phyloP scores from a whole-genome alignment of 2,329 filamentous ascomycete genomes.

The Rhynchosporium agropyri region DNA sequence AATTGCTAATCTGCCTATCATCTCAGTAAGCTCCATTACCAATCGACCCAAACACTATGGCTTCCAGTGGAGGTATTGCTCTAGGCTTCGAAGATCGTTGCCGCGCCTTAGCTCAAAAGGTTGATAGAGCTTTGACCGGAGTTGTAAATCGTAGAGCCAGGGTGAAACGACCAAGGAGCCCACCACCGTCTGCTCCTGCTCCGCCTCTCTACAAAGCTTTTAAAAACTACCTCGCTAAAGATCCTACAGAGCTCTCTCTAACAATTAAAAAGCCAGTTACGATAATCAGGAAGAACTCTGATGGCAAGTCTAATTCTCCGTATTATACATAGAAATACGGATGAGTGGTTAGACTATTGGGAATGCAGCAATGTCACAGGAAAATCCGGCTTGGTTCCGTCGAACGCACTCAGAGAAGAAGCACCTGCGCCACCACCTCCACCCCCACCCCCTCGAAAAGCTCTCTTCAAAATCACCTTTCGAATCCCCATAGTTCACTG shows the following conservation, averaged over 20 bases:
- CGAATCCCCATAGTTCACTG: not conserved
- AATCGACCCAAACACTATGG: not conserved
- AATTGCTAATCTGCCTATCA: no score
- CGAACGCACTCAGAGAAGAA: constrained; percentile 3
- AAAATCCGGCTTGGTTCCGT: not conserved
- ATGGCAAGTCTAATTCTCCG: not conserved
- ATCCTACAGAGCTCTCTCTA: not conserved
- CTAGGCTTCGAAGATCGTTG: constrained; percentile 1
- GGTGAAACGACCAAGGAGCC: not conserved
- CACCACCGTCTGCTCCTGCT: not conserved
- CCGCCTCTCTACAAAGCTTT: not conserved
- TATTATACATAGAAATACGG: not conserved
- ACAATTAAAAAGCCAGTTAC: not conserved
- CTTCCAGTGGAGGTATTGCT: not conserved
- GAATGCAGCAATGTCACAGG: not conserved
- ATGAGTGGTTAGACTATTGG: not conserved
- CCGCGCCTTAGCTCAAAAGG: not conserved
- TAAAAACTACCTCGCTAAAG: not conserved
- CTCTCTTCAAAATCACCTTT: not conserved
- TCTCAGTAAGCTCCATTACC: not conserved
- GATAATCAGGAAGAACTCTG: not conserved
- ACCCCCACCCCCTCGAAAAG: not conserved
- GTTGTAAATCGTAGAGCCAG: not conserved
- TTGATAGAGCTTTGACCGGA: not conserved
- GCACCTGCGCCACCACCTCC: not conserved